Base-by-base conservation (phyloP, 148 eudicot genomes). In the Cornus suecica region DNA sequence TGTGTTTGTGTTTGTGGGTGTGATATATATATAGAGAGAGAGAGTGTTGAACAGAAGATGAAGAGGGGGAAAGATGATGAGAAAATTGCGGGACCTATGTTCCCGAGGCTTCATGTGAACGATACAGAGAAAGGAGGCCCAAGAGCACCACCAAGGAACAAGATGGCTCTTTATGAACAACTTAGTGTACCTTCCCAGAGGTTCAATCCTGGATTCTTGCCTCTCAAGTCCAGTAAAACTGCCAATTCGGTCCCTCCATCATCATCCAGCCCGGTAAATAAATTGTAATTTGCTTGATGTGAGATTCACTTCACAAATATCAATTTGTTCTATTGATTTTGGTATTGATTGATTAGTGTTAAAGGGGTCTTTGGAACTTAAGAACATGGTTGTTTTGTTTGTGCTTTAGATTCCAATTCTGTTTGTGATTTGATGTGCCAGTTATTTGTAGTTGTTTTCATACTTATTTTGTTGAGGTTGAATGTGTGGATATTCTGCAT, bases 101-200 rank as follows among this genome's bases (percentile, higher is more conserved):
- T 94, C 80, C 97, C 95, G 45, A 88, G 98, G 86, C 85, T 94
- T 78, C 91, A 91, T 87, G 90, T 94, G 20, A 94, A 94, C 76
- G 98, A 94, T 83, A 79, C 91, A 30, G 98, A 92, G 71, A 94
- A 85, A 84, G 98, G 97, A 80, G 97, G 97, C 70, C 98, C 97
- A 81, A 90, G 91, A 79, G 94, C 98, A 66, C 98, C 98, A 66
- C 98, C 98, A 32, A 86, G 98, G 83, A 91, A 94, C 82, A 94
- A 91, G 83, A 94, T 94, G 98, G 98, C 98, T 14, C 91, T 94
- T 34, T 94, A 94, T 80, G 98, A 94, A 69, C 94, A 94, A 75
- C 92, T 91, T 52, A 90, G 90, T 6, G 90, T 89, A 30, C 94
- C 94, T 79, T 88, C 93, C 10, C 97, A 88, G 71, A 90, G 92